Evolutionary conservation across 257 asterid species (phyloP), one percentile per base, ranked within the genome.

Genomic region (Solanum paucissectum): DNA sequence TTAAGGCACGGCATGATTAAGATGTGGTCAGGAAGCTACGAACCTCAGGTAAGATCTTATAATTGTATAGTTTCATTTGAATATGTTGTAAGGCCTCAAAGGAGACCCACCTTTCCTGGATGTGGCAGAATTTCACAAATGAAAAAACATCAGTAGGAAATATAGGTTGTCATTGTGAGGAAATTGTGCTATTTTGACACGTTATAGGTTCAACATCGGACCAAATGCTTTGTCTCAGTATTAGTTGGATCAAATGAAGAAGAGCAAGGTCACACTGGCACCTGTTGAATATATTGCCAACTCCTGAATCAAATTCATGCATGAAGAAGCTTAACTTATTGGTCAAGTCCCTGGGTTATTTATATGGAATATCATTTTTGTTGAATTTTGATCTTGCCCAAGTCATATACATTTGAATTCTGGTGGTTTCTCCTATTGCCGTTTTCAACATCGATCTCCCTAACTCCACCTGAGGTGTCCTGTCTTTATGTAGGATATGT

Each of bases 1-100:
- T 40, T 38, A 33, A 87, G 83, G 90, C 60, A 32, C 77, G 86
- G 72, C 87, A 74, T 77, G 68, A 71, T 84, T 75, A 29, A 58
- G 40, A 66, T 84, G 27, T 68, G 79, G 33, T 38, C 42, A 13
- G 89, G 83, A 62, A 86, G 87, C 42, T 32, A 58, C 55, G 76
- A 83, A 75, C 87, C 82, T 83, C 86, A 88, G 91, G 92, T 91
- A 85, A 85, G 76, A 32, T 38, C 29, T 4, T 40, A 37, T 42
- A 58, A 40, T 7, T 40, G 29, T 42, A 27, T 4, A 68, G 38
- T 18, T 12, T 11, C 75, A 27, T 68, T 21, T 12, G 83, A 82
- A 60, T 18, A 18, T 21, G 40, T n/a, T 40, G 84, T 12, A 76
- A 40, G 58, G 36, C 60, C 21, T 21, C 10, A 75, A 75, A 75